Percentiles rank a stretch among this genome's conserved stretches.
These are phyloP conservation scores for Hamamelis virginiana DNA, from an alignment of 164 flowering plant genomes.

Conservation along the genomic window DNA sequence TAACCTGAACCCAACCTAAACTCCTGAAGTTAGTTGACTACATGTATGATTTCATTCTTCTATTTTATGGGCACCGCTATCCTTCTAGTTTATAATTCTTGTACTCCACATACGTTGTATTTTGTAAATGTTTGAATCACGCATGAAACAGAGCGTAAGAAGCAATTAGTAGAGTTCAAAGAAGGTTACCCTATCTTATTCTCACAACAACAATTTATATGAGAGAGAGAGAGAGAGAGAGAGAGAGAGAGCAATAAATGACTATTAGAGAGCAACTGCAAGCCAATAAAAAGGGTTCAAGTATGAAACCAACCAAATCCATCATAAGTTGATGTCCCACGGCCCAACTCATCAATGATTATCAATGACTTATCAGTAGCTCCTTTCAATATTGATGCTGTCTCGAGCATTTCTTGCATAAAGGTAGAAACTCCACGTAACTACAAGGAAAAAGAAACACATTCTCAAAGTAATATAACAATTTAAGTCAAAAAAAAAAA, in stretches of 20 bases:
- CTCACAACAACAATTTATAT: too few species aligned
- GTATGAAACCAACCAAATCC: constrained; percentile 79
- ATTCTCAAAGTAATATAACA: not conserved
- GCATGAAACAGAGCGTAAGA: too few species aligned
- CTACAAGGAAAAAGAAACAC: constrained; percentile 36
- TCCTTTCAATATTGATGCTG: constrained; percentile 95
- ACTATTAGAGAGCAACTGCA: not conserved
- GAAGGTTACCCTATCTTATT: too few species aligned
- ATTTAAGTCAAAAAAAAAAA: not conserved
- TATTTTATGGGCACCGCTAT: too few species aligned
- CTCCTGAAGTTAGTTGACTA: too few species aligned
- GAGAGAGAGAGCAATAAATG: not conserved
- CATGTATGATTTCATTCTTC: too few species aligned
- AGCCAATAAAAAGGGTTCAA: constrained; percentile 1
- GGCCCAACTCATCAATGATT: constrained; percentile 97
- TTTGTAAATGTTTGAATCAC: too few species aligned
- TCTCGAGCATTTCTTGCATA: constrained; percentile 99
- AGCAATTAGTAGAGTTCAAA: too few species aligned
- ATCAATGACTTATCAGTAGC: constrained; percentile 89
- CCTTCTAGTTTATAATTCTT: too few species aligned
- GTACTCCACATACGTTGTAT: too few species aligned
- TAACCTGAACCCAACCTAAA: too few species aligned
- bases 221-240: not conserved
- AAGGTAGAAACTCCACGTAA: constrained; percentile 95
- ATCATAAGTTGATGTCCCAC: constrained; percentile 99